These are phyloP conservation scores for Aureobasidium sp. DNA, from an alignment of 2,329 filamentous ascomycete genomes.

Conservation along the genomic window DNA sequence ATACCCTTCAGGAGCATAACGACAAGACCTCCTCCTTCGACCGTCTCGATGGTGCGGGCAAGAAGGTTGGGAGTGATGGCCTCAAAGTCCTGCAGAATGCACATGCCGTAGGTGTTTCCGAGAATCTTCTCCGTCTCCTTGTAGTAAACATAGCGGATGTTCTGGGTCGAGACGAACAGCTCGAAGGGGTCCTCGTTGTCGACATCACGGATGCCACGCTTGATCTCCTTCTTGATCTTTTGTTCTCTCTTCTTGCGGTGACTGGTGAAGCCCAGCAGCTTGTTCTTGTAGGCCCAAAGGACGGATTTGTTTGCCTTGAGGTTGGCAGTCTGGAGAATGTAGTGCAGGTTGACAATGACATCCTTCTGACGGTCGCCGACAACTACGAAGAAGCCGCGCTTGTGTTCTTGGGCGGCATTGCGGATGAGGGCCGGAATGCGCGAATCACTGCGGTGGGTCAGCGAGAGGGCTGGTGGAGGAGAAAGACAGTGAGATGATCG, in stretches of 20 bases:
- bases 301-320: constrained; percentile 94
- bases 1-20: constrained; percentile 89
- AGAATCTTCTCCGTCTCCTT: constrained; percentile 99
- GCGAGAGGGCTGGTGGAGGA: background rate
- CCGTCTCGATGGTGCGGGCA: constrained; percentile 90
- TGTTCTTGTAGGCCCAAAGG: constrained; percentile 98
- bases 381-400: constrained; percentile 94
- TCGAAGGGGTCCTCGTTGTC: constrained; percentile 95
- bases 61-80: constrained; percentile 95
- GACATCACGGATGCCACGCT: constrained; percentile 82
- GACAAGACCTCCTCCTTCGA: constrained; percentile 90
- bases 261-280: constrained; percentile 87
- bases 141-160: constrained; percentile 98
- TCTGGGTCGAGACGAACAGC: constrained; percentile 89
- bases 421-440: constrained; percentile 84
- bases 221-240: constrained; percentile 98
- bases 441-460: constrained; percentile 57
- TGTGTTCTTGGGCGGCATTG: constrained; percentile 91
- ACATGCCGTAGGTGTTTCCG: constrained; percentile 97
- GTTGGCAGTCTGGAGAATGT: constrained; percentile 83
- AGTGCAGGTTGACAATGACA: constrained; percentile 89
- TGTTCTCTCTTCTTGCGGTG: constrained; percentile 96
- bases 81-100: constrained; percentile 95
- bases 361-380: constrained; percentile 93
- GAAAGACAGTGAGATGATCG: background rate